phyloP scores from a whole-genome alignment of 2,329 filamentous ascomycete genomes.

The Hymenotorrendiella dingleyae region DNA sequence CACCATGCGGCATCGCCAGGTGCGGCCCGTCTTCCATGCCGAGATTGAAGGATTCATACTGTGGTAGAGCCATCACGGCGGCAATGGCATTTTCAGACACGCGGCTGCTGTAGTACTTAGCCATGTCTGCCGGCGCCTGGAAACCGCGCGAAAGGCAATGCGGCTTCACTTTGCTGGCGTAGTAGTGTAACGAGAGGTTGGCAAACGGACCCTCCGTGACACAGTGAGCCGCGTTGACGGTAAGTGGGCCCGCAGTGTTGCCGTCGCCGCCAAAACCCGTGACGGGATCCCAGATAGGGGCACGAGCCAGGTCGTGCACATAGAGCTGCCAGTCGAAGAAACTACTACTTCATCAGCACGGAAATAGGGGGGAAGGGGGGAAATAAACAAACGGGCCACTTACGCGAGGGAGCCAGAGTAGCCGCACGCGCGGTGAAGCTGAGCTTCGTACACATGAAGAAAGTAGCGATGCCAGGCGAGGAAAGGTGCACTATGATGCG shows the following conservation, averaged over 20 bases:
- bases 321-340: constrained; percentile 2
- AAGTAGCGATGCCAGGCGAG: constrained; percentile 40
- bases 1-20: no score
- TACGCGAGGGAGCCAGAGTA: neutral
- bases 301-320: neutral
- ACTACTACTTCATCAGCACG: neutral
- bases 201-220: constrained; percentile 1
- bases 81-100: no score
- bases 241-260: neutral
- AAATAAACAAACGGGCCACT: no score
- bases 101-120: no score
- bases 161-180: neutral
- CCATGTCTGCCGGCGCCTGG: no score
- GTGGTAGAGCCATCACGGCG: no score
- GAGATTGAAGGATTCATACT: no score
- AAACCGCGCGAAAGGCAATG: constrained; percentile 3
- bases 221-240: neutral
- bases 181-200: neutral
- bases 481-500: no score
- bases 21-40: no score
- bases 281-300: neutral
- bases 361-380: no score
- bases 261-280: constrained; percentile 3
- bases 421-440: constrained; percentile 25
- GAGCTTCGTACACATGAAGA: constrained; percentile 35